Conservation (phyloP, 108 stramenopile genomes). For the Nitzschia palea region DNA sequence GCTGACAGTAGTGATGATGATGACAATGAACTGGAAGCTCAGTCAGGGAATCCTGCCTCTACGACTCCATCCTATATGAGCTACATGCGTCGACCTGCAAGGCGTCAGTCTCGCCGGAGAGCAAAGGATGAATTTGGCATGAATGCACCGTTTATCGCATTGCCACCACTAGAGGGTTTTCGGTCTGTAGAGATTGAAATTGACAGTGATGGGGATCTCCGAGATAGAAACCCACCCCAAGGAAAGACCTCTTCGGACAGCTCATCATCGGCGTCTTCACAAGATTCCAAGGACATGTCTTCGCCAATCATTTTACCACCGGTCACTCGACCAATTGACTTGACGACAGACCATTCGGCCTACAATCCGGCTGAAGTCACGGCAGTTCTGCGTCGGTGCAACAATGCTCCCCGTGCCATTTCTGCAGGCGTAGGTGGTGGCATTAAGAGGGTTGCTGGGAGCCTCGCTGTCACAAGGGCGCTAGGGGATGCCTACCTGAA, state of each 20-base stretch:
- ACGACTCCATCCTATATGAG: constrained; percentile 28
- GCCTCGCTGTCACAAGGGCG: constrained; percentile 81
- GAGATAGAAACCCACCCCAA: not conserved
- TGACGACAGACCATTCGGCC: constrained; percentile 85
- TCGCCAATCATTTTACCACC: constrained; percentile 60
- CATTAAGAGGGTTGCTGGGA: constrained; percentile 86
- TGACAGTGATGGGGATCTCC: constrained; percentile 29
- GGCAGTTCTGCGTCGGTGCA: constrained; percentile 75
- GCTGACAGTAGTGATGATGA: constrained; percentile 74
- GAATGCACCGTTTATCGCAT: constrained; percentile 30
- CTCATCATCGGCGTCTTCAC: constrained; percentile 41
- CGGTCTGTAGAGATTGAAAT: constrained; percentile 41
- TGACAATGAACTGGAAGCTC: constrained; percentile 24
- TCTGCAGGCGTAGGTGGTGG: constrained; percentile 76
- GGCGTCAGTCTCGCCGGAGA: constrained; percentile 33
- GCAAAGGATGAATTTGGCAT: constrained; percentile 27
- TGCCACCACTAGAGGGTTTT: constrained; percentile 32
- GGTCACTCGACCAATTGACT: constrained; percentile 69
- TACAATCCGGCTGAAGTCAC: constrained; percentile 86
- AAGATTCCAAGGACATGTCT: constrained; percentile 41
- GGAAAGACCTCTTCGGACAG: constrained; percentile 27
- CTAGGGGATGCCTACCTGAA: constrained; percentile 88
- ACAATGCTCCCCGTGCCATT: constrained; percentile 81
- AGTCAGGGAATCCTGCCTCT: constrained; percentile 19
- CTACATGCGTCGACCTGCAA: constrained; percentile 35